These are phyloP conservation scores for Toxoplasma gondii DNA, from an alignment of 169 alveolate genomes.

Conservation along the genomic window DNA sequence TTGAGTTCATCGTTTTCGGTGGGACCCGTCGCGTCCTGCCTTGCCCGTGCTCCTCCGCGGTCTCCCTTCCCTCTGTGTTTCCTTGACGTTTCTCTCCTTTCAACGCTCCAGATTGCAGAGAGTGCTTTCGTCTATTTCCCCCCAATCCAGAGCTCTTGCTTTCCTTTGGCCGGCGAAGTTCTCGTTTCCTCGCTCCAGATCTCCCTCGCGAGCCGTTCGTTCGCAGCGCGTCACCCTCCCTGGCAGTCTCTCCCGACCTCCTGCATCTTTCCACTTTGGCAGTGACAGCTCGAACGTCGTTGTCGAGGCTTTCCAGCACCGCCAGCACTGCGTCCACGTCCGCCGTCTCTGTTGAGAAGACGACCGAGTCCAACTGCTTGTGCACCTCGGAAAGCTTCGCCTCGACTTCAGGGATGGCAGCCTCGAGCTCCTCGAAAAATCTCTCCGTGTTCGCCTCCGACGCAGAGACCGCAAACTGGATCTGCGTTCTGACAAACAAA, in stretches of 20 bases:
- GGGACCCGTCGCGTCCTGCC: too few species aligned
- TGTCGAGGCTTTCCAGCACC: background rate
- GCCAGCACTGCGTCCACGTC: background rate
- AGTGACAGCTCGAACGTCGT: constrained; percentile 34
- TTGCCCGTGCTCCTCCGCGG: too few species aligned
- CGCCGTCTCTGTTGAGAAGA: constrained; percentile 7
- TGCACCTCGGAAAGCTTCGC: background rate
- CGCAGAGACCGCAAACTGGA: constrained; percentile 51
- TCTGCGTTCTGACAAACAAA: constrained; percentile 40
- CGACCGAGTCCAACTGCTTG: background rate
- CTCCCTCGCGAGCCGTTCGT: background rate
- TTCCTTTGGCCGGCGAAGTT: too few species aligned
- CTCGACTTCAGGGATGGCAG: background rate
- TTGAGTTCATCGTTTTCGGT: too few species aligned
- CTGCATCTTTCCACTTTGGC: constrained; percentile 49
- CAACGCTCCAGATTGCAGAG: too few species aligned
- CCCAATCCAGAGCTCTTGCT: too few species aligned
- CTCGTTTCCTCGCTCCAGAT: too few species aligned
- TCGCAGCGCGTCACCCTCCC: background rate
- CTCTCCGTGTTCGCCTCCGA: constrained; percentile 50
- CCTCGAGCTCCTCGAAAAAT: constrained; percentile 58
- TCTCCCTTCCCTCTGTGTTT: too few species aligned
- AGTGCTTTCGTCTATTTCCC: too few species aligned
- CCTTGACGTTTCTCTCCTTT: too few species aligned
- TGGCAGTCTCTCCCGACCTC: background rate